A percentile compares a stretch with the other conserved stretches of the same genome.
These are phyloP conservation scores for Linnemannia zychae DNA, from an alignment of 192 early-diverging fungal species.

Conservation along the genomic window DNA sequence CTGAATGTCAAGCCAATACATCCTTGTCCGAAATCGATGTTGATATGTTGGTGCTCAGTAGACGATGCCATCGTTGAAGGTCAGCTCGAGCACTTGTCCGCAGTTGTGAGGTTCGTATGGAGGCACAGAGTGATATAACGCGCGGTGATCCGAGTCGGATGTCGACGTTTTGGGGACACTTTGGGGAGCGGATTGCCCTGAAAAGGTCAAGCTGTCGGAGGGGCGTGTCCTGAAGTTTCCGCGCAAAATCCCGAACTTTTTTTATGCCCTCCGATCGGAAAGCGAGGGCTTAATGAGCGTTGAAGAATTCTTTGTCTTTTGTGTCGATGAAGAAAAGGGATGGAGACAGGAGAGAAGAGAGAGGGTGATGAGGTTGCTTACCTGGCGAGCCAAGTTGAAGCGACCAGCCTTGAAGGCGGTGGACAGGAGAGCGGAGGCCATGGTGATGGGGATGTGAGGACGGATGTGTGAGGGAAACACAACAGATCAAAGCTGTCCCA, in stretches of 20 bases:
- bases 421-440: conserved; percentile 54
- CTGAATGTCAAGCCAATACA: neutral
- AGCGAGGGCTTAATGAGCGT: neutral
- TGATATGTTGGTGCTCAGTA: neutral
- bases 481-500: conserved; percentile 15
- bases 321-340: neutral
- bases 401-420: conserved; percentile 55
- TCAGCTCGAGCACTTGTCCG: neutral
- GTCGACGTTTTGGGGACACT: neutral
- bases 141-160: conserved; percentile 2
- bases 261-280: neutral
- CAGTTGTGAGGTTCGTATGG: neutral
- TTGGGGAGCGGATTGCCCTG: neutral
- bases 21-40: neutral
- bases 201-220: conserved; percentile 2
- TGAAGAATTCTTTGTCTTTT: neutral
- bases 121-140: neutral
- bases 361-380: conserved; percentile 17
- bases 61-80: neutral
- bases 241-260: conserved; percentile 9
- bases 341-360: neutral
- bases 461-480: neutral
- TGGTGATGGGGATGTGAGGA: conserved; percentile 22
- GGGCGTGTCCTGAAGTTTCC: conserved; percentile 6
- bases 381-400: conserved; percentile 57